phyloP scores from a whole-genome alignment of 2,329 filamentous ascomycete genomes.

The Cladosporium sphaerospermum region DNA sequence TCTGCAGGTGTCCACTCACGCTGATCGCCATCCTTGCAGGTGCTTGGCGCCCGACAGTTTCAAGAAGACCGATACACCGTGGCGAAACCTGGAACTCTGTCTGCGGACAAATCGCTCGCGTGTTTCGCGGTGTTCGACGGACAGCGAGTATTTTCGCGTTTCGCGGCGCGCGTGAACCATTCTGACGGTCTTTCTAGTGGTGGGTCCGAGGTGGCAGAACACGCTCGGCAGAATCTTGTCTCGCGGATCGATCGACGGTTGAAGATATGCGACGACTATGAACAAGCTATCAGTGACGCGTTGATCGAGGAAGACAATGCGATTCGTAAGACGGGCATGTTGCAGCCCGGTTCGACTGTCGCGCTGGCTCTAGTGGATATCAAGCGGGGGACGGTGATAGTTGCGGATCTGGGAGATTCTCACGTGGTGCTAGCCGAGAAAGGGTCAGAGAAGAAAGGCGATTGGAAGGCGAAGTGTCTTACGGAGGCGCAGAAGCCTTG shows the following conservation, averaged over 20 bases:
- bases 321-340: slow-evolving; percentile 3
- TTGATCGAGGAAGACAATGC: slow-evolving; percentile 4
- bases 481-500: slow-evolving; percentile 3
- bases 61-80: slow-evolving; percentile 6
- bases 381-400: not conserved
- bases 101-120: not conserved
- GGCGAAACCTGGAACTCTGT: not conserved
- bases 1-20: not conserved
- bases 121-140: slow-evolving; percentile 8
- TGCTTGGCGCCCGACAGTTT: slow-evolving; percentile 1
- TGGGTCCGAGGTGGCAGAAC: slow-evolving; percentile 5
- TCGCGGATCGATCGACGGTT: slow-evolving; percentile 2
- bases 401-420: slow-evolving; percentile 7
- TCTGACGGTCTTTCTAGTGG: not conserved
- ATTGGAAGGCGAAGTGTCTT: slow-evolving; percentile 8
- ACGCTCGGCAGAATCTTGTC: slow-evolving; percentile 2
- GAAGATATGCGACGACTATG: slow-evolving; percentile 2
- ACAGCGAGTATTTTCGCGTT: not conserved
- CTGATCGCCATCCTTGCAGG: not conserved
- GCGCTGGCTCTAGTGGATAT: not conserved
- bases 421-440: slow-evolving; percentile 7
- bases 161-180: not conserved
- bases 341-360: slow-evolving; percentile 4
- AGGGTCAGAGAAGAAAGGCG: slow-evolving; percentile 1
- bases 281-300: slow-evolving; percentile 8